Conservation (phyloP, 208 protist species). For the Leishmania gerbilli region DNA sequence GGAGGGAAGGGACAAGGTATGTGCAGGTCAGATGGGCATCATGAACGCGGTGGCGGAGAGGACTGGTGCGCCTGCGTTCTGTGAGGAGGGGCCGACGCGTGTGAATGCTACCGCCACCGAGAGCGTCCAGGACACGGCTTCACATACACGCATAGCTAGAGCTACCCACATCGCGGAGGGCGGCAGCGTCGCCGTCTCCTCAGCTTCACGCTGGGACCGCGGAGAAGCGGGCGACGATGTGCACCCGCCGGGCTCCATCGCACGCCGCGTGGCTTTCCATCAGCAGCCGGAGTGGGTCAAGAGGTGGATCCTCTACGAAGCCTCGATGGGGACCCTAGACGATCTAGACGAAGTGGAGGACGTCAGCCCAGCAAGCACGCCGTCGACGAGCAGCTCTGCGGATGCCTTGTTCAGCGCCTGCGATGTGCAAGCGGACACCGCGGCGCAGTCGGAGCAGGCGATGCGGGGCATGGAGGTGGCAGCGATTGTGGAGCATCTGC, state of each 20-base stretch:
- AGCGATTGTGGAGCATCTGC: slow-evolving; percentile 37
- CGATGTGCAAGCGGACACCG: neutral
- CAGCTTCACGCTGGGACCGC: neutral
- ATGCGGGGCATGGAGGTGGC: slow-evolving; percentile 19
- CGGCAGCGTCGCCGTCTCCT: neutral
- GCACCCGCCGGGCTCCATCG: slow-evolving; percentile 21
- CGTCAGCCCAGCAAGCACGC: neutral
- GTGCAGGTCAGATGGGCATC: too few species aligned
- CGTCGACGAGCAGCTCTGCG: neutral
- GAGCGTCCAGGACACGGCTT: too few species aligned
- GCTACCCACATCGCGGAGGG: neutral
- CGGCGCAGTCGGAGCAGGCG: slow-evolving; percentile 9
- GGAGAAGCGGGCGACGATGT: neutral
- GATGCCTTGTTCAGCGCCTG: neutral
- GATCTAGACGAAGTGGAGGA: slow-evolving; percentile 37
- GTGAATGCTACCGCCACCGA: neutral
- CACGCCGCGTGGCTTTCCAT: slow-evolving; percentile 17
- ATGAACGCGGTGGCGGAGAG: neutral
- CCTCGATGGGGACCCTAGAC: slow-evolving; percentile 87
- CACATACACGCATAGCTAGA: neutral
- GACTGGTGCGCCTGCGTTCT: neutral
- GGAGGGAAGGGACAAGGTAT: too few species aligned
- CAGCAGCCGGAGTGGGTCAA: slow-evolving; percentile 75
- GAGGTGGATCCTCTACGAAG: slow-evolving; percentile 85
- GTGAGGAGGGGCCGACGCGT: neutral